Evolutionary conservation across 2,329 filamentous ascomycete species (phyloP), one percentile per base, ranked within the genome.

Genomic region (Blastomyces emzantsi): DNA sequence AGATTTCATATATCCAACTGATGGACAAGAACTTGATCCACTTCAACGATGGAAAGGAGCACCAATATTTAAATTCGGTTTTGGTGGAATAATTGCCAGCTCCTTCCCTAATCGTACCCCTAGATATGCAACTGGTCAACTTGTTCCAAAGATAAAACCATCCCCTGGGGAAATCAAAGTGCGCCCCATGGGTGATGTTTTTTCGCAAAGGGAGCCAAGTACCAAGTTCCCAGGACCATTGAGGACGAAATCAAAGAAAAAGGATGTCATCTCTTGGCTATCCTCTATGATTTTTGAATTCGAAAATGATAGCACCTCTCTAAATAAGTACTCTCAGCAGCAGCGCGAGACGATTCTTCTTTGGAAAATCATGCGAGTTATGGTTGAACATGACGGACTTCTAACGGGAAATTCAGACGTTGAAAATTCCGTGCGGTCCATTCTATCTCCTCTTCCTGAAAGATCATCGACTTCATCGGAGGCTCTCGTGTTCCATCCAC

Each of bases 201-300:
- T 90, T 55, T 86, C 90, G 4, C 78, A 92, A 9, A 80, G 85
- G 30, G 90, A 94, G 43, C 83, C 87, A 2, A 78, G 94, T 59
- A 83, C 85, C 22, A 91, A 87, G 69, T 97, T 97, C 71, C 94
- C 94, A 0, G 94, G 94, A 0, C 94, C 95, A 2, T 79, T 99
- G 36, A 92, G 89, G 74, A 84, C 87, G 51, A 97, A 97, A 73
- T 86, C 87, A 1, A 97, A 96, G 81, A 99, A 99, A 81, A 99
- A 97, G 79, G 93, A 99, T 62, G 84, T 91, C 0, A 70, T 92
- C 54, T 76, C 85, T 1, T 99, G 95, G 94, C 80, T 99, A 55
- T 84, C 82, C 4, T 80, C 83, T 64, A 90, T 88, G 61, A 93
- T 97, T 63, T 87, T 90, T 47, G 79, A 79, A 0, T 77, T 97